phyloP scores from a whole-genome alignment of 2,329 filamentous ascomycete genomes.

The Nakataea oryzae region DNA sequence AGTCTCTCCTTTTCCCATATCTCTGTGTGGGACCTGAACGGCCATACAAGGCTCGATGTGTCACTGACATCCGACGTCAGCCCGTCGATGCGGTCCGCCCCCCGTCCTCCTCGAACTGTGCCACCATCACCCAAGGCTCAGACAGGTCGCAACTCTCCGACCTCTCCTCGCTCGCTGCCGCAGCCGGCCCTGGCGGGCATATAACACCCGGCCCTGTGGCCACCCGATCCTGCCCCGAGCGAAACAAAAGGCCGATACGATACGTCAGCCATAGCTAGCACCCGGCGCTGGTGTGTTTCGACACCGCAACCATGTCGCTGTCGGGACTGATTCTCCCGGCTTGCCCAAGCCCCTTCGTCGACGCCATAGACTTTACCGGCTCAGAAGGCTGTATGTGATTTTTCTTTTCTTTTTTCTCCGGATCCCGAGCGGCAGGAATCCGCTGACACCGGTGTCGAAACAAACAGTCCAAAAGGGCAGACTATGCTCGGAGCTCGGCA shows the following conservation, averaged over 20 bases:
- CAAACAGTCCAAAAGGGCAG: conserved; percentile 44
- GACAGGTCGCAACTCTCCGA: background rate
- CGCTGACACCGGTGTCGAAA: background rate
- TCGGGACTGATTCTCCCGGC: background rate
- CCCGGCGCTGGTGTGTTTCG: background rate
- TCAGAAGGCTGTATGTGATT: conserved; percentile 10
- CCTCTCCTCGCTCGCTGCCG: background rate
- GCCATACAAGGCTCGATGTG: background rate
- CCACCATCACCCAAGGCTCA: background rate
- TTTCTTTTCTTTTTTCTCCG: background rate
- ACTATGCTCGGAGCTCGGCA: conserved; percentile 36
- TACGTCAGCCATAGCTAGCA: background rate
- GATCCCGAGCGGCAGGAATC: background rate
- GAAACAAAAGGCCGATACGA: background rate
- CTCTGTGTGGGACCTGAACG: background rate
- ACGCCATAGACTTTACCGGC: background rate
- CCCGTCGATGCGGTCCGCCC: background rate
- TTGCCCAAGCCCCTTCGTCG: background rate
- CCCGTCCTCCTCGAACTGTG: background rate
- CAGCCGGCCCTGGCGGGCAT: background rate
- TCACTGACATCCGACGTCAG: background rate
- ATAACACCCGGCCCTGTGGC: background rate
- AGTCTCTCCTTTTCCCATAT: background rate
- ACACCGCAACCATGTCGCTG: background rate
- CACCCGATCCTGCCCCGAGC: background rate